Evolutionary conservation across 306 rosid species (phyloP), one percentile per base, ranked within the genome.

Genomic region (Nissolia schottii): DNA sequence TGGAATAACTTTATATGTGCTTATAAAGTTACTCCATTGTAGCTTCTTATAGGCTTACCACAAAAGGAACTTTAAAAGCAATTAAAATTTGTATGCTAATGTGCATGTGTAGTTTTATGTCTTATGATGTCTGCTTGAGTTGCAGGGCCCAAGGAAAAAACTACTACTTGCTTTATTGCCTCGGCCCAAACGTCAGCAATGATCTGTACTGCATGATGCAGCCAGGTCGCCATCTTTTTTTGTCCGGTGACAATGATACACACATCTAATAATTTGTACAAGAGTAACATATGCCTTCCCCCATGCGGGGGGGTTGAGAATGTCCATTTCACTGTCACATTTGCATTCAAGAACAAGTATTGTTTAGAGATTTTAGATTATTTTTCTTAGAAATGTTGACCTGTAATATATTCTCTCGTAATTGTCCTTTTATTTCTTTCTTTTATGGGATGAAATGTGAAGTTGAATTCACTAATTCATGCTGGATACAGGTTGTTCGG

Each of bases 101-200:
- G 58, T 64, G 46, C 69, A 20, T 50, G 38, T 55, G 45, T 25
- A 12, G 37, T 19, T 24, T 35, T 53, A 56, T 67, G 41, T 68
- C 73, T 86, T 14, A 81, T 37, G 78, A 5, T 43, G 64, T 35
- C 28, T 77, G 62, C 34, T 79, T 79, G 75, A 62, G 73, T 81
- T 86, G 77, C 91, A 94, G 98, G 97, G 97, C 19, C 96, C 99
- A 25, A 88, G 99, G 70, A 94, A 94, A 86, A 94, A 94, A 83
- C 82, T 91, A 63, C 77, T 94, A 72, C 96, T 87, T 59, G 88
- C 96, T 32, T 85, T 91, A 29, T 29, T 73, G 64, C 93, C 96
- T 23, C 93, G 89, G 29, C 49, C 76, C 37, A 90, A 85, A 78
- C 84, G 93, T 61, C 93, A 79, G 65, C 84, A 76, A 5, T 88